Percentiles rank a stretch among this genome's conserved stretches.
phyloP scores from a whole-genome alignment of 1,139 yeast genomes.

The Geotrichum cucujoidarum region DNA sequence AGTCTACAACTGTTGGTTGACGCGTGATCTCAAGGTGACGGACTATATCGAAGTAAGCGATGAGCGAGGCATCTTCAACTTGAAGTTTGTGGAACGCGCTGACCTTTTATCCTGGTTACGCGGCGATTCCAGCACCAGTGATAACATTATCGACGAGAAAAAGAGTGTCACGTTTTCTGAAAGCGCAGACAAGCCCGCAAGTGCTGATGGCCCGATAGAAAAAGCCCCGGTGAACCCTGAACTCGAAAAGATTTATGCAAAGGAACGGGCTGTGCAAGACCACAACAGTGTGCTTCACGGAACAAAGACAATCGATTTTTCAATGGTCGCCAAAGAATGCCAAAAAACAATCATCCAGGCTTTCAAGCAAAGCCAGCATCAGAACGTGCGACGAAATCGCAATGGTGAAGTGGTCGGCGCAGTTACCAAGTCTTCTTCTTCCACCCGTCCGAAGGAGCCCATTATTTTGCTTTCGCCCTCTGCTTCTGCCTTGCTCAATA shows the following conservation, averaged over 20 bases:
- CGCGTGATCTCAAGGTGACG: constrained; percentile 69
- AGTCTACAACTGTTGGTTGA: constrained; percentile 76
- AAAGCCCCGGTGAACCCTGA: constrained; percentile 41
- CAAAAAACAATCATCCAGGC: constrained; percentile 16
- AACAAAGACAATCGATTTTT: constrained; percentile 43
- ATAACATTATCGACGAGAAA: constrained; percentile 31
- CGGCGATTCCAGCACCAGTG: constrained; percentile 58
- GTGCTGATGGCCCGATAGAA: background rate
- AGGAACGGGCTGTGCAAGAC: constrained; percentile 66
- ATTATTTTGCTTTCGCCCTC: constrained; percentile 90
- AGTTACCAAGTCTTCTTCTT: constrained; percentile 1
- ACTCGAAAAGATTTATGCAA: constrained; percentile 48
- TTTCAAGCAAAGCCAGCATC: constrained; percentile 11
- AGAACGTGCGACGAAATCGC: constrained; percentile 7
- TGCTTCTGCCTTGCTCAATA: constrained; percentile 79
- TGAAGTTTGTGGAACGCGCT: constrained; percentile 80
- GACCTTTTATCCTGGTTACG: constrained; percentile 77
- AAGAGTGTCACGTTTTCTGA: constrained; percentile 22
- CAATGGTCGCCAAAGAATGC: constrained; percentile 17
- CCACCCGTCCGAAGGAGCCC: constrained; percentile 57
- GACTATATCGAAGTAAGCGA: constrained; percentile 77
- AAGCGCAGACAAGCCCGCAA: constrained; percentile 19
- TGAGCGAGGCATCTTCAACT: constrained; percentile 57
- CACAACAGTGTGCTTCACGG: constrained; percentile 83
- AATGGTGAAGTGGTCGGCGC: background rate